phyloP scores from a whole-genome alignment of 139 green algal genomes.

The Zygnema cylindricum region DNA sequence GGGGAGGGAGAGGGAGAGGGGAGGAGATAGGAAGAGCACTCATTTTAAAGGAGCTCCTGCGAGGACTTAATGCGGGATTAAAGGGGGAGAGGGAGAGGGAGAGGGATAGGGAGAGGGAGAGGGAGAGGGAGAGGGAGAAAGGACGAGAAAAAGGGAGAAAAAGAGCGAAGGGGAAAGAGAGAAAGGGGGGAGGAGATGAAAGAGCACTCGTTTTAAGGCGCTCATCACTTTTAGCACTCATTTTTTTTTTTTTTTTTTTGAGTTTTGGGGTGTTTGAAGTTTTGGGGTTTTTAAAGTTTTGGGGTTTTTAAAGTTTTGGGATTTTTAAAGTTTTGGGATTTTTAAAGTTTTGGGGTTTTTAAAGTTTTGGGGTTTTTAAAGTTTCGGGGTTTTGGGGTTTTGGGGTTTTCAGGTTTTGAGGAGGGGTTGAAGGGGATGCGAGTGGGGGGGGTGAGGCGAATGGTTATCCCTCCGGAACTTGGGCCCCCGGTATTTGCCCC shows the following conservation, averaged over 20 bases:
- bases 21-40: too few species aligned
- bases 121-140: constrained; percentile 84
- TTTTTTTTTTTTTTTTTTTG: neutral
- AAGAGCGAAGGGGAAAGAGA: too few species aligned
- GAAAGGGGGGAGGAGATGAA: too few species aligned
- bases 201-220: constrained; percentile 89
- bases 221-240: constrained; percentile 78
- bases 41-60: too few species aligned
- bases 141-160: constrained; percentile 80
- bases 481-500: too few species aligned
- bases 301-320: neutral
- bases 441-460: too few species aligned
- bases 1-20: too few species aligned
- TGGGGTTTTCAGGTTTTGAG: too few species aligned
- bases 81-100: constrained; percentile 90
- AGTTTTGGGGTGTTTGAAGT: neutral
- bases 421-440: too few species aligned
- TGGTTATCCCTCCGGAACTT: too few species aligned
- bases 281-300: neutral
- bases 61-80: too few species aligned
- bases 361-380: neutral
- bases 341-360: neutral
- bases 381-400: neutral
- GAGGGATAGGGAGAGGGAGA: constrained; percentile 88
- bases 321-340: neutral